Conservation (phyloP, 2,329 filamentous ascomycete species). For the Thermomyces lanuginosus region DNA sequence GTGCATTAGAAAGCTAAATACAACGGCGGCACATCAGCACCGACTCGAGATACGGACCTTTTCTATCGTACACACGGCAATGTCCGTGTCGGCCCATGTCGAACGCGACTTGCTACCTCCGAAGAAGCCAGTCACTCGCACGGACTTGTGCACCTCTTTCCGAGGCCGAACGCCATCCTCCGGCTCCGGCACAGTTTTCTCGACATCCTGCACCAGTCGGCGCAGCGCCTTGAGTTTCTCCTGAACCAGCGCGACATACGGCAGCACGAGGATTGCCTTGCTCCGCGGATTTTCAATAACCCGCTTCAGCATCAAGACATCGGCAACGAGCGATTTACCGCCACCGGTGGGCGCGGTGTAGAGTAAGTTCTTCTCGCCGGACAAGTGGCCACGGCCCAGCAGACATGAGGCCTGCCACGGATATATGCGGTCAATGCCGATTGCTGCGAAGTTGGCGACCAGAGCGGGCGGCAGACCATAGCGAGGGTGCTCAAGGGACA, state of each 20-base stretch:
- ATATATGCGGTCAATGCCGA: constrained; percentile 60
- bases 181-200: constrained; percentile 20
- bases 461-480: constrained; percentile 48
- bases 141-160: constrained; percentile 39
- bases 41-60: constrained; percentile 34
- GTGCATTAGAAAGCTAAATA: constrained; percentile 2
- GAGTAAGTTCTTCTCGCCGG: constrained; percentile 53
- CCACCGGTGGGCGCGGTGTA: constrained; percentile 66
- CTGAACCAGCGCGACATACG: constrained; percentile 64
- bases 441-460: constrained; percentile 45
- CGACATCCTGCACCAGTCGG: constrained; percentile 46
- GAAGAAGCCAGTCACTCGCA: constrained; percentile 58
- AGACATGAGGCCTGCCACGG: constrained; percentile 67
- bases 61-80: constrained; percentile 65
- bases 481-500: constrained; percentile 45
- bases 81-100: constrained; percentile 58
- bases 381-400: constrained; percentile 47
- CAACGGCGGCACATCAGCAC: constrained; percentile 9
- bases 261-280: constrained; percentile 57
- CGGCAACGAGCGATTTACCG: constrained; percentile 59
- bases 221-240: constrained; percentile 64
- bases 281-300: constrained; percentile 46
- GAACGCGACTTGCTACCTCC: constrained; percentile 52
- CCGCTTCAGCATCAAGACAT: constrained; percentile 55
- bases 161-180: constrained; percentile 33